Percentiles rank a stretch among this genome's conserved stretches.
Evolutionary conservation across 2,329 filamentous ascomycete genomes (phyloP).

Genomic region (Aspergillus ruber): DNA sequence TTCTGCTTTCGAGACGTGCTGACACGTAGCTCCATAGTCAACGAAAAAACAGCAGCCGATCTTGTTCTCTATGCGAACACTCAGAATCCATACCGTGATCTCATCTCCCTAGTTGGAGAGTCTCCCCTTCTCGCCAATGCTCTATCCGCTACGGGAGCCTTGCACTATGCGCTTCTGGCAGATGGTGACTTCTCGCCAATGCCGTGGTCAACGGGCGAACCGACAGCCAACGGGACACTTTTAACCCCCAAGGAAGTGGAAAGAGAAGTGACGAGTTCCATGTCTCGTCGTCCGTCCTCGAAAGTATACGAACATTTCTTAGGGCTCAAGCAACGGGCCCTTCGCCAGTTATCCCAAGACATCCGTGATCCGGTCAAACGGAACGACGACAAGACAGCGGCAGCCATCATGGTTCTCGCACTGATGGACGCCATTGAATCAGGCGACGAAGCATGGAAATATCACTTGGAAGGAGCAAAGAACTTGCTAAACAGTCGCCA

Average conservation of each 20-base stretch:
- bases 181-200: conserved; percentile 28
- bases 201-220: conserved; percentile 23
- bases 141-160: conserved; percentile 44
- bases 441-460: conserved; percentile 46
- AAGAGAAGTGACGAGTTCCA: conserved; percentile 21
- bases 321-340: conserved; percentile 44
- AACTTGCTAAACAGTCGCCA: conserved; percentile 38
- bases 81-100: conserved; percentile 44
- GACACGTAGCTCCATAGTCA: conserved; percentile 19
- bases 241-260: conserved; percentile 23
- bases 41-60: conserved; percentile 36
- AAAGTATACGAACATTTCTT: conserved; percentile 37
- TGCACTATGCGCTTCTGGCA: conserved; percentile 40
- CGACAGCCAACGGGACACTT: conserved; percentile 8
- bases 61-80: conserved; percentile 44
- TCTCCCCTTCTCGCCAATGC: conserved; percentile 42
- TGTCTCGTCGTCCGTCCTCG: conserved; percentile 27
- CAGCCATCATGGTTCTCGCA: conserved; percentile 44
- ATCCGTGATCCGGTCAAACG: conserved; percentile 21
- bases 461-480: conserved; percentile 47
- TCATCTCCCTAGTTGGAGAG: conserved; percentile 40
- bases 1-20: conserved; percentile 12
- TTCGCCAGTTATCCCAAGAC: conserved; percentile 35
- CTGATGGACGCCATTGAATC: conserved; percentile 47
- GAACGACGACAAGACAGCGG: conserved; percentile 40